phyloP scores from a whole-genome alignment of 768 basidiomycete species.

The Dentipellis sp. region DNA sequence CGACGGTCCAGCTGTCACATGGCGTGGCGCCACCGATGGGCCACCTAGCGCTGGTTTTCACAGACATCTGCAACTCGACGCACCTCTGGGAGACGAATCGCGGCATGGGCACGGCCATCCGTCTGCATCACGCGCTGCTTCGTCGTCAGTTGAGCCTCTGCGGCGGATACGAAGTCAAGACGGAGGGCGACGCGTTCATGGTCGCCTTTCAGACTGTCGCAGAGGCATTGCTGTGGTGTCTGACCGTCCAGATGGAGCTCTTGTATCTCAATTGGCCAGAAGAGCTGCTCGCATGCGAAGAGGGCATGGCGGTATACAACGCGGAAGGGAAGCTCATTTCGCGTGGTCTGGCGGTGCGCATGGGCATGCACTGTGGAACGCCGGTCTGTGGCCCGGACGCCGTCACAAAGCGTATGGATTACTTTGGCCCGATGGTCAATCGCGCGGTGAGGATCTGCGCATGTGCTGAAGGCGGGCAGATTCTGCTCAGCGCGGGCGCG shows the following conservation, averaged over 20 bases:
- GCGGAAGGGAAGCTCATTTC: conserved; percentile 58
- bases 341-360: conserved; percentile 89
- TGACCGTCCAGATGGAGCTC: conserved; percentile 77
- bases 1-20: conserved; percentile 50
- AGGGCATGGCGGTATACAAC: conserved; percentile 75
- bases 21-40: conserved; percentile 84
- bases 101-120: conserved; percentile 92
- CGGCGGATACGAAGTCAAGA: conserved; percentile 98
- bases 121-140: conserved; percentile 79
- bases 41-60: conserved; percentile 89
- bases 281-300: conserved; percentile 87
- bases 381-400: conserved; percentile 84
- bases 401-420: conserved; percentile 87
- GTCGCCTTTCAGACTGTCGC: conserved; percentile 90
- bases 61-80: conserved; percentile 96
- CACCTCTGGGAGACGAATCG: conserved; percentile 91
- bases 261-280: conserved; percentile 82
- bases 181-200: conserved; percentile 99
- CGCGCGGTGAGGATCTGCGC: conserved; percentile 80
- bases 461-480: conserved; percentile 84
- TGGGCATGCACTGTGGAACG: conserved; percentile 94
- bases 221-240: conserved; percentile 82
- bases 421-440: conserved; percentile 95
- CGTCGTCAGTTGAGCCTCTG: conserved; percentile 80
- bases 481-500: conserved; percentile 85